Evolutionary conservation across 306 rosid species (phyloP), one percentile per base, ranked within the genome.

Genomic region (Vigna hirtella): DNA sequence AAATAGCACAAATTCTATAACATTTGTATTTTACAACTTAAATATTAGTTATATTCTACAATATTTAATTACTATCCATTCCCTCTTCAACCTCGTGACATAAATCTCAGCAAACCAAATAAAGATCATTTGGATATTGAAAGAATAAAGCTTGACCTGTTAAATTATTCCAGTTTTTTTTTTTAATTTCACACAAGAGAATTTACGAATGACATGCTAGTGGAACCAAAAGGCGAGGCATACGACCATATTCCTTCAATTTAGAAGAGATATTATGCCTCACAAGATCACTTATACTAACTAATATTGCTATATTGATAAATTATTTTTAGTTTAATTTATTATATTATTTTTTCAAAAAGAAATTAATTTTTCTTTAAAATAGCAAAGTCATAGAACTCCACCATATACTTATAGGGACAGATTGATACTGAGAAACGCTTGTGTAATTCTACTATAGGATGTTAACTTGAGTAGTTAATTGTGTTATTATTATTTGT

Each of bases 1-100:
- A 52, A 68, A 72, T 73, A 76, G 81, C 56, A 81, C 78, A 85
- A 77, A 77, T 77, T 77, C 75, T 68, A 11, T 8, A 26, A 18
- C 42, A 81, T 52, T 40, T 45, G 24, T 32, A 34, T 49, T 69
- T 63, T 17, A 74, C 30, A 72, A 73, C 34, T 72, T 26, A 73
- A 75, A 30, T 30, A 26, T 26, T 26, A 26, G 34, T 30, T 30
- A 4, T 30, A 30, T 30, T 30, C 61, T 65, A 71, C 56, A 50
- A 5, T 38, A 34, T 36, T 7, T 48, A 58, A 45, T 20, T 34
- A 13, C 0, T 59, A 24, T 43, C 38, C 2, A 12, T 78, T 59
- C 28, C 28, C 24, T 45, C 14, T 58, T 66, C 38, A 53, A 75
- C 61, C 53, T n/a, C 51, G 68, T 75, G 61, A 69, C 56, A 70